Conservation (phyloP, 2,329 filamentous ascomycete species). For the Beauveria australis region DNA sequence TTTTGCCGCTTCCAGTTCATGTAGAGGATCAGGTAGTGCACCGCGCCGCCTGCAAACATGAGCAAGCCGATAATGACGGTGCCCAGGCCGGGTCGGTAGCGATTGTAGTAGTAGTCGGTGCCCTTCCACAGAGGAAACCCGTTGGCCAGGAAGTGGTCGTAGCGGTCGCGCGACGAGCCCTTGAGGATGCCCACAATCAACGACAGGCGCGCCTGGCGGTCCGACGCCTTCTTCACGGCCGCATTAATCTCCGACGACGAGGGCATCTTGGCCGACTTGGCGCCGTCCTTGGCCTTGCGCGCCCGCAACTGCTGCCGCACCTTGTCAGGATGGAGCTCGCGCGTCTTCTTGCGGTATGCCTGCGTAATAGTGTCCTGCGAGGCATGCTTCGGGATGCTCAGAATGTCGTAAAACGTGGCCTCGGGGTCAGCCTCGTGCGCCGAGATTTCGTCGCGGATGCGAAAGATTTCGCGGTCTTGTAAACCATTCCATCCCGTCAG, state of each 20-base stretch:
- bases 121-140: constrained; percentile 96
- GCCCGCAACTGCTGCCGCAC: constrained; percentile 75
- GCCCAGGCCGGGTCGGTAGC: constrained; percentile 84
- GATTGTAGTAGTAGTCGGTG: constrained; percentile 95
- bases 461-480: constrained; percentile 94
- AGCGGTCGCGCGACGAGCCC: constrained; percentile 72
- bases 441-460: constrained; percentile 78
- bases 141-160: constrained; percentile 88
- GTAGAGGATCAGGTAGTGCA: constrained; percentile 79
- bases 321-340: constrained; percentile 87
- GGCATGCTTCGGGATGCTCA: constrained; percentile 66
- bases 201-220: constrained; percentile 75
- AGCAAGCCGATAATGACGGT: constrained; percentile 77
- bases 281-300: constrained; percentile 53
- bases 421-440: constrained; percentile 67
- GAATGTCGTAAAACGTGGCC: constrained; percentile 89
- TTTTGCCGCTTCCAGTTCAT: constrained; percentile 83
- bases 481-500: background rate
- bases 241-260: constrained; percentile 66
- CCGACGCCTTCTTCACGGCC: constrained; percentile 71
- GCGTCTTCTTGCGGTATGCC: constrained; percentile 83
- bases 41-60: constrained; percentile 70
- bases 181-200: constrained; percentile 81
- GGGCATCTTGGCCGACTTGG: constrained; percentile 62
- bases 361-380: constrained; percentile 85